These are phyloP conservation scores for Metschnikowia gelsemii DNA, from an alignment of 805 yeast species.

Conservation along the genomic window DNA sequence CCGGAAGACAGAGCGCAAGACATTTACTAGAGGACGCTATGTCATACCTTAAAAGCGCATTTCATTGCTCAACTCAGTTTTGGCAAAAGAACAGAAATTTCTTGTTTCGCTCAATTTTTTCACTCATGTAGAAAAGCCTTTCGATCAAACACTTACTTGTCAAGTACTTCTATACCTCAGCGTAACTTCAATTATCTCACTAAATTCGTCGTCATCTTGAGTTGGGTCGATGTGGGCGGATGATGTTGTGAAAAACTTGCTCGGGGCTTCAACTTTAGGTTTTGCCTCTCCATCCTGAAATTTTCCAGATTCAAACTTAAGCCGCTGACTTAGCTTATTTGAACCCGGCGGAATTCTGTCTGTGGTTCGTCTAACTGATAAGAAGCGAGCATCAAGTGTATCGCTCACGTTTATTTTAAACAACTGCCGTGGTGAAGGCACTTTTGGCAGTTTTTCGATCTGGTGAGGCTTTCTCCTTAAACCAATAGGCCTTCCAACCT, in stretches of 20 bases:
- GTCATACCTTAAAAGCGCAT: too few relatives aligned
- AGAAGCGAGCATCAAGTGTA: conserved; percentile 2
- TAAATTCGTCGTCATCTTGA: background rate
- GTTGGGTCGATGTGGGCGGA: background rate
- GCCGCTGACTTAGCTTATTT: conserved; percentile 11
- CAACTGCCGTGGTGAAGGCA: too few relatives aligned
- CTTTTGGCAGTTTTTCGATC: background rate
- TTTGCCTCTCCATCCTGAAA: background rate
- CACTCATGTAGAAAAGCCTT: too few relatives aligned
- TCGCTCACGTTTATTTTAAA: conserved; percentile 1
- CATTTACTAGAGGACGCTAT: too few relatives aligned
- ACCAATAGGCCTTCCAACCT: conserved; percentile 7
- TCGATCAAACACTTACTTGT: too few relatives aligned
- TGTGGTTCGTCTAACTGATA: background rate
- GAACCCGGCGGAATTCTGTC: conserved; percentile 15
- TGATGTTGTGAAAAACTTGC: too few relatives aligned
- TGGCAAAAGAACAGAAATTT: too few relatives aligned
- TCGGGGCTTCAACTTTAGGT: background rate
- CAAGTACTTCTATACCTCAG: background rate
- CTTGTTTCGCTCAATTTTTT: too few relatives aligned
- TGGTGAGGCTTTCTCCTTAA: conserved; percentile 2
- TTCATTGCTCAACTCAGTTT: too few relatives aligned
- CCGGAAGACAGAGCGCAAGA: too few relatives aligned
- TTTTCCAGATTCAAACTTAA: conserved; percentile 4
- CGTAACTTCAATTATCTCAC: background rate